Base-by-base conservation (phyloP, 2,329 filamentous ascomycete genomes). In the Pseudogymnoascus destructans region DNA sequence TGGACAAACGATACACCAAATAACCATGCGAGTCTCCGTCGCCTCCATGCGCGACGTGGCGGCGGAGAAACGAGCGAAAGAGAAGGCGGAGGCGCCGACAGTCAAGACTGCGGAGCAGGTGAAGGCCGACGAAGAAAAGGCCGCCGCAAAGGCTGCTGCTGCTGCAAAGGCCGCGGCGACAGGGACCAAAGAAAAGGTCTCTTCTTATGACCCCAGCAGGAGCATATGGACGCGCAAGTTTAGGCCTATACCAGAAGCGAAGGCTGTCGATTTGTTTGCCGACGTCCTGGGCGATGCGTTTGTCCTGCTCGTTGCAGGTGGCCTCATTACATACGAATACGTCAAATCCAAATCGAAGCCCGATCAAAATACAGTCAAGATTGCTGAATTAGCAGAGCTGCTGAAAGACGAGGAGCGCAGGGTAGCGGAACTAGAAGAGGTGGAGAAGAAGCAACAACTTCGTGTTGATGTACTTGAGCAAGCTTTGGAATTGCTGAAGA, bases 251-350 rank as follows among this genome's bases (percentile, higher is more conserved):
- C 80, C 82, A 8, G 82, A 85, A 66, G 74, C 70, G 13, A 85
- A 85, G 69, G 82, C 82, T 7, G 82, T 85, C 9, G 81, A 85
- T 64, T 70, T 85, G 6, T 85, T 85, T 64, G 82, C 82, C 40
- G 82, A 85, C 65, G 81, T 85, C 13, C 72, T 81, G 55, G 82
- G 82, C 38, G 82, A 85, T 63, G 71, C 73, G 13, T 85, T 85
- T 66, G 84, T 85, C 60, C 73, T 85, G 17, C 66, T 75, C 5
- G 80, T 85, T 23, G 82, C 80, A 5, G 72, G 74, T 11, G 75
- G 69, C 17, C 67, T 85, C 55, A 76, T 85, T 59, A 70, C 84
- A 33, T 85, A 80, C 68, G 82, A 85, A 70, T 83, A 79, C 62
- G 78, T 79, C 68, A 78, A 75, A 63, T 72, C 78, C 6, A 74